Percentiles rank a stretch among this genome's conserved stretches.
Conservation (phyloP, 768 basidiomycete genomes). For the Mycena leptocephala region DNA sequence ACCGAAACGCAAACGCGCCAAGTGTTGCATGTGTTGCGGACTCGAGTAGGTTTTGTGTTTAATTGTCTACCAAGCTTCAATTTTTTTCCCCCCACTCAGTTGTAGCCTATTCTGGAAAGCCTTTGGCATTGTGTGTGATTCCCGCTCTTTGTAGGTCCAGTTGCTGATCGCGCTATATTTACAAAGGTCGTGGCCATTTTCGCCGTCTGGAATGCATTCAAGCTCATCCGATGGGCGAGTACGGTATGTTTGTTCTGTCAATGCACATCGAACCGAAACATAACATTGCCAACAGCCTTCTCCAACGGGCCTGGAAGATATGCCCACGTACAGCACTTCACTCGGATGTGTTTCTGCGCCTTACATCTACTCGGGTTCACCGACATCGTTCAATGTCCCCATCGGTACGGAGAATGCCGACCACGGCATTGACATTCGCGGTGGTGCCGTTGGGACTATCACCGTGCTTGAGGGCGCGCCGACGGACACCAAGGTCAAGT, state of each 20-base stretch:
- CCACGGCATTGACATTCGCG: constrained; percentile 65
- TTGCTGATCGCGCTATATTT: background rate
- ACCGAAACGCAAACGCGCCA: constrained; percentile 50
- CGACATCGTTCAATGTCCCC: constrained; percentile 56
- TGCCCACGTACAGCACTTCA: constrained; percentile 70
- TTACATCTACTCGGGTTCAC: constrained; percentile 60
- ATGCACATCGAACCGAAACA: background rate
- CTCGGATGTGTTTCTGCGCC: constrained; percentile 65
- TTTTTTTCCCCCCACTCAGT: constrained; percentile 44
- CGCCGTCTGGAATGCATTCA: constrained; percentile 59
- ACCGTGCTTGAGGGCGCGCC: constrained; percentile 60
- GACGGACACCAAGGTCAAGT: constrained; percentile 60
- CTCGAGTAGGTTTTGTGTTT: constrained; percentile 55
- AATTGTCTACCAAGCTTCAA: background rate
- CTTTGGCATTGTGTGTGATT: constrained; percentile 59
- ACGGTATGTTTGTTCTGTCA: constrained; percentile 52
- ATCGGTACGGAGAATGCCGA: constrained; percentile 53
- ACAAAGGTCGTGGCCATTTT: constrained; percentile 48
- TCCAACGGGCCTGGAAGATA: constrained; percentile 68
- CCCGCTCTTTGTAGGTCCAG: background rate
- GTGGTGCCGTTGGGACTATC: constrained; percentile 67
- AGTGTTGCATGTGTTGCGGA: constrained; percentile 70
- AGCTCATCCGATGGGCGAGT: constrained; percentile 63
- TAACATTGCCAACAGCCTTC: constrained; percentile 53
- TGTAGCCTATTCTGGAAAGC: constrained; percentile 71